Percentiles rank a stretch among this genome's conserved stretches.
These are phyloP conservation scores for Yarrowia osloensis DNA, from an alignment of 805 yeast species.

Conservation along the genomic window DNA sequence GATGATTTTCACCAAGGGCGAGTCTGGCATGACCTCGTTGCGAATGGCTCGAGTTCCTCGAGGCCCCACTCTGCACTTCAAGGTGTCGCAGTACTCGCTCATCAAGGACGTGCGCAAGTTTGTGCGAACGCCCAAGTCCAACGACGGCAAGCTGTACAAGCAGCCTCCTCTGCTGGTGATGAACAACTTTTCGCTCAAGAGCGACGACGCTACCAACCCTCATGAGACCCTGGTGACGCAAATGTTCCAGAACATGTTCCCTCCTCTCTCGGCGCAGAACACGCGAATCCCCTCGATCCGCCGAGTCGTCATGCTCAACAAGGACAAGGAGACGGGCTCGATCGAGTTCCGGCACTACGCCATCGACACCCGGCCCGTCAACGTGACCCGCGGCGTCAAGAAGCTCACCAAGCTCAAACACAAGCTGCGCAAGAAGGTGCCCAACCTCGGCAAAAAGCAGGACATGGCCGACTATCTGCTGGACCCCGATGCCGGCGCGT, in stretches of 20 bases:
- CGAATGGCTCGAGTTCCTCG: conserved; percentile 85
- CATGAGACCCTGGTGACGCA: conserved; percentile 84
- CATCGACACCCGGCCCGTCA: conserved; percentile 79
- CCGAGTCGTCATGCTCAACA: conserved; percentile 81
- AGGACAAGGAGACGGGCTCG: conserved; percentile 65
- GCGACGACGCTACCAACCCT: conserved; percentile 52
- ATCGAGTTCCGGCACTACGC: conserved; percentile 88
- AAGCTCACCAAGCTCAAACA: conserved; percentile 65
- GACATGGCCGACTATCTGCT: conserved; percentile 83
- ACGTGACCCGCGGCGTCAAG: conserved; percentile 68
- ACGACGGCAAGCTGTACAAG: conserved; percentile 55
- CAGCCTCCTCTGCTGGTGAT: conserved; percentile 89
- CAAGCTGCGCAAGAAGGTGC: conserved; percentile 62
- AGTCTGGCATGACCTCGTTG: conserved; percentile 75
- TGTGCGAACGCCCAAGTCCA: conserved; percentile 76
- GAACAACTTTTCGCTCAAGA: conserved; percentile 79
- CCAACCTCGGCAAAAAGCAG: conserved; percentile 62
- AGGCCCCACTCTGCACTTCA: conserved; percentile 91
- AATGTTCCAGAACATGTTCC: conserved; percentile 92
- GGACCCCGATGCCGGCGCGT: conserved; percentile 78
- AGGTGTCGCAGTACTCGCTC: conserved; percentile 72
- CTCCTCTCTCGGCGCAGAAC: conserved; percentile 84
- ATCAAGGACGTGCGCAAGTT: conserved; percentile 74
- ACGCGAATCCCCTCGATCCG: conserved; percentile 74
- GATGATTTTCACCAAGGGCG: conserved; percentile 81